These are phyloP conservation scores for Jackrogersella minutella DNA, from an alignment of 495 filamentous ascomycete genomes.

Conservation along the genomic window DNA sequence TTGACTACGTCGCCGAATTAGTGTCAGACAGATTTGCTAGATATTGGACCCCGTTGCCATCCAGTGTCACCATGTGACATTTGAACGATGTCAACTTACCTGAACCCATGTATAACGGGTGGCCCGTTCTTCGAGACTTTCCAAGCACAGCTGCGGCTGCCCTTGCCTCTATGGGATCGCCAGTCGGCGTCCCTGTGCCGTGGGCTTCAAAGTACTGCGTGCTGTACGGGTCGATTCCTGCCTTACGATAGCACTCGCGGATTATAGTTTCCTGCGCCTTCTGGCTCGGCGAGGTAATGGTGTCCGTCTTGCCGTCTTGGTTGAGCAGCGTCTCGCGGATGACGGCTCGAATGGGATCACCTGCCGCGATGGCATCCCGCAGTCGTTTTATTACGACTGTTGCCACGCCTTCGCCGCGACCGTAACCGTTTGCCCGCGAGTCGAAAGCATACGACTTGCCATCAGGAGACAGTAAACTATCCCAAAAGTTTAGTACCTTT, in stretches of 20 bases:
- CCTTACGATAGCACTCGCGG: constrained; percentile 51
- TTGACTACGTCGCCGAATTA: not conserved
- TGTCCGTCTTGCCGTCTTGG: constrained; percentile 55
- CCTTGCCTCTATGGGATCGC: constrained; percentile 62
- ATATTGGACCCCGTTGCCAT: no score
- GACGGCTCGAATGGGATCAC: constrained; percentile 62
- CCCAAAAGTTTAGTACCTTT: not conserved
- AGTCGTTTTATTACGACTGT: constrained; percentile 63
- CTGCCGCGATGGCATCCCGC: constrained; percentile 50
- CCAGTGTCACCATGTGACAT: no score
- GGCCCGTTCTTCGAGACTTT: constrained; percentile 50
- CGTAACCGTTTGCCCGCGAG: constrained; percentile 67
- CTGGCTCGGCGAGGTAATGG: constrained; percentile 60
- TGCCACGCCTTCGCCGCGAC: constrained; percentile 62
- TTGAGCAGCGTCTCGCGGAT: constrained; percentile 61
- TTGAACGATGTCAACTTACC: no score
- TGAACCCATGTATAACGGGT: constrained; percentile 58
- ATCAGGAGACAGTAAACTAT: constrained; percentile 46
- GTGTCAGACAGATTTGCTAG: no score
- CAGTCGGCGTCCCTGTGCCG: constrained; percentile 61
- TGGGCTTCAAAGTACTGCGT: constrained; percentile 59
- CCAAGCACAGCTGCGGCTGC: constrained; percentile 55
- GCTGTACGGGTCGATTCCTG: constrained; percentile 51
- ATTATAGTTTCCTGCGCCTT: constrained; percentile 62
- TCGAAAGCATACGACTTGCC: constrained; percentile 53